Base-by-base conservation (phyloP, 768 basidiomycete species). In the Steccherinum ochraceum region DNA sequence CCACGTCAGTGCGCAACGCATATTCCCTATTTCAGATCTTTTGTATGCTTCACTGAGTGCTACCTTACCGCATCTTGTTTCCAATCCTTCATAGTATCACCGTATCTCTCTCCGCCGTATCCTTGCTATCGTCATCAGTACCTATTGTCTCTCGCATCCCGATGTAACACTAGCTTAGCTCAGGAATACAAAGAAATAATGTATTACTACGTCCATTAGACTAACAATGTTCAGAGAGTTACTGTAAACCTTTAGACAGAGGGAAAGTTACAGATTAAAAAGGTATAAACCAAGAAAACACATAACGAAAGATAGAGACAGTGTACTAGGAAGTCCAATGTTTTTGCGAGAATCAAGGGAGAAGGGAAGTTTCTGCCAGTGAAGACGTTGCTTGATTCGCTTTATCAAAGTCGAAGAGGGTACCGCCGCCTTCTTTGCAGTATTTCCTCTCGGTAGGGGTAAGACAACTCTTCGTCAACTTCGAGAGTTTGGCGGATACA, bases 141-240 rank as follows among this genome's bases (percentile, higher is more conserved):
- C 19, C 19, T 7, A 10, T 19, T 23, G 41, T 43, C 48, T 56
- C 40, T 52, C 51, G 51, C 51, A 35, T 50, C 45, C 52, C 55
- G 52, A 56, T 56, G 55, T 56, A 56, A 45, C 52, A 56, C 24
- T 52, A 56, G 51, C 52, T 26, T 52, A 52, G 41, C 30, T 35
- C 30, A 35, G 16, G 30, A 35, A 35, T 35, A 35, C 30, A 16
- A 35, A 35, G 30, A 35, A 35, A 16, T 35, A 35, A 35, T 35
- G 30, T 35, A 35, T 35, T 35, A 35, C 30, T 35, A 35, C 16
- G 30, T 35, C 30, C 7, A 35, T 16, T 35, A 35, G 16, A 35
- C 30, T 35, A 35, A 7, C 30, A 35, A 35, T 35, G 30, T 35
- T 35, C 30, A 35, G 16, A 35, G 30, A 7, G 30, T 7, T 35